Evolutionary conservation across 495 filamentous ascomycete genomes (phyloP).

Genomic region (Lepidopterella palustris): DNA sequence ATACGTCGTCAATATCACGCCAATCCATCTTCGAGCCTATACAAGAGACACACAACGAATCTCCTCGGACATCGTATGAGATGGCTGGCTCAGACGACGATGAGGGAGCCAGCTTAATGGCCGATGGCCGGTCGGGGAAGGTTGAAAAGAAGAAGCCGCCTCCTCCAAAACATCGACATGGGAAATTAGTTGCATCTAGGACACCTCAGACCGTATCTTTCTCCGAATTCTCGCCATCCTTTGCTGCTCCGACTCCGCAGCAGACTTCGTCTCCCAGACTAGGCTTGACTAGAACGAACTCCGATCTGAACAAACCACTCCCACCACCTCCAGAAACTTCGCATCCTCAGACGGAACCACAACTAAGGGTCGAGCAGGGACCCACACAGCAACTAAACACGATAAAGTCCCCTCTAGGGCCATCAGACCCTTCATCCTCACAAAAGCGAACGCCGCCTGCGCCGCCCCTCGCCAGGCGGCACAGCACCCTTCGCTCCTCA

Average conservation of each 20-base stretch:
- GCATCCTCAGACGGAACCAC: constrained; percentile 15
- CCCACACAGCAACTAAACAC: background rate
- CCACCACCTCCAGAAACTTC: constrained; percentile 24
- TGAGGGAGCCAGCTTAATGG: constrained; percentile 29
- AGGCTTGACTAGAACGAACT: constrained; percentile 12
- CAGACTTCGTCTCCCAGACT: background rate
- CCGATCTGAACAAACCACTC: constrained; percentile 39
- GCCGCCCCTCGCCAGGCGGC: constrained; percentile 31
- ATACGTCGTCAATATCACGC: constrained; percentile 36
- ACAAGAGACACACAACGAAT: constrained; percentile 30
- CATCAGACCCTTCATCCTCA: background rate
- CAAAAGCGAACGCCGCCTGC: constrained; percentile 33
- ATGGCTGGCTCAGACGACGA: constrained; percentile 28
- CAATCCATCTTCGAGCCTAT: constrained; percentile 36
- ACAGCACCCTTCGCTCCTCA: constrained; percentile 24
- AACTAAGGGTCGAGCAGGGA: constrained; percentile 9
- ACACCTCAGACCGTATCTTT: constrained; percentile 37
- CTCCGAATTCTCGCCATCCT: constrained; percentile 31
- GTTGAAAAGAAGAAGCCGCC: constrained; percentile 28
- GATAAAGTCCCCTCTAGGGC: background rate
- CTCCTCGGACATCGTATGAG: constrained; percentile 35
- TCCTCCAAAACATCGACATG: constrained; percentile 32
- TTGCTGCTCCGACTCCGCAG: constrained; percentile 14
- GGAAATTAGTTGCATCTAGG: constrained; percentile 22
- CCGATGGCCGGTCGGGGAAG: constrained; percentile 16